A percentile compares a stretch with the other conserved stretches of the same genome.
Conservation (phyloP, 2,329 filamentous ascomycete species). For the Colletotrichum orbiculare region DNA sequence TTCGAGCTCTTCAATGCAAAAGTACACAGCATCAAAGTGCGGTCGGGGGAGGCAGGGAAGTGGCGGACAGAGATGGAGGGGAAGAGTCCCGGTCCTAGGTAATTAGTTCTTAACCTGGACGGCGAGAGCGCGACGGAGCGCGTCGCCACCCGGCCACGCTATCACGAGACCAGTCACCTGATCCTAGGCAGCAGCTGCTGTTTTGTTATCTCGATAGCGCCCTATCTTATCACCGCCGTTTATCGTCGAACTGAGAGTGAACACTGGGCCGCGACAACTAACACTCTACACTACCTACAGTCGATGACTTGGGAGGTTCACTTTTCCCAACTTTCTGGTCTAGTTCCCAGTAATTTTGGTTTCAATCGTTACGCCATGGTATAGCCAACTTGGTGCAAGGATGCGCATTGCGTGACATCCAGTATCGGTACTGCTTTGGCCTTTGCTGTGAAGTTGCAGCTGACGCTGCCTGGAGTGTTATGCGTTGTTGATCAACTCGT, state of each 20-base stretch:
- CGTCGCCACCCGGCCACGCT: constrained; percentile 36
- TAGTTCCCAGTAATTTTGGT: too few species aligned
- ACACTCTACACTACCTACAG: too few species aligned
- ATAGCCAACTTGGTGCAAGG: not conserved
- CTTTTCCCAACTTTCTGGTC: too few species aligned
- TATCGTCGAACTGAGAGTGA: too few species aligned
- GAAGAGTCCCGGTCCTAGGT: constrained; percentile 4
- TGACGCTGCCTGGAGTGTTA: constrained; percentile 15
- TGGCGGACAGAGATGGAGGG: constrained; percentile 21
- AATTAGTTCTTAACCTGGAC: constrained; percentile 16
- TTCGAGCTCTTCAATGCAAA: constrained; percentile 4
- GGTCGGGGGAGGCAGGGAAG: constrained; percentile 13
- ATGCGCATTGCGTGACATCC: constrained; percentile 23
- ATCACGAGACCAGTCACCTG: constrained; percentile 19
- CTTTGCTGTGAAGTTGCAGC: constrained; percentile 17
- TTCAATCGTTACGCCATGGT: too few species aligned
- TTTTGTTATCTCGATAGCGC: not conserved
- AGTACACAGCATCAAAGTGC: not conserved
- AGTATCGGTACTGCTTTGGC: constrained; percentile 15
- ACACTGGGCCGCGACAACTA: too few species aligned
- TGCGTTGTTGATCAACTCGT: constrained; percentile 13
- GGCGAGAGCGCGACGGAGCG: constrained; percentile 35
- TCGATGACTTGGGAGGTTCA: too few species aligned
- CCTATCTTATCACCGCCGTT: not conserved
- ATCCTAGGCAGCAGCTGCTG: not conserved